phyloP scores from a whole-genome alignment of 306 rosid species.

The Fragaria nilgerrensis region DNA sequence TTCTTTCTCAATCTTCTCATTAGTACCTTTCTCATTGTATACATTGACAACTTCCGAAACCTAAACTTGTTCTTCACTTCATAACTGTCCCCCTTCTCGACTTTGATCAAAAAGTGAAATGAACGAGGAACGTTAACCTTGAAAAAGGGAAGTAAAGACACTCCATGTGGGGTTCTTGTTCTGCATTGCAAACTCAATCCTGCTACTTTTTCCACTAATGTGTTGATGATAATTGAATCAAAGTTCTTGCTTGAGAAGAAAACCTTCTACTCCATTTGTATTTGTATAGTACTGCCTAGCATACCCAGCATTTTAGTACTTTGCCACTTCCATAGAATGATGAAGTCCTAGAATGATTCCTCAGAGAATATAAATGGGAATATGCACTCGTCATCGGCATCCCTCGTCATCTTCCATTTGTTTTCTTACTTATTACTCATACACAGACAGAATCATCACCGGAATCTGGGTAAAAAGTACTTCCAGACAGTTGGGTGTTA shows the following conservation, averaged over 20 bases:
- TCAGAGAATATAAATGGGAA: neutral
- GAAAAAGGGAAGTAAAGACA: neutral
- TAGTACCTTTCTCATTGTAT: neutral
- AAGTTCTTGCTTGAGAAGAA: neutral
- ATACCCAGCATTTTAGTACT: neutral
- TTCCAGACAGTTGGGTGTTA: neutral
- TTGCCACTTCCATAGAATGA: neutral
- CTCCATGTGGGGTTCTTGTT: neutral
- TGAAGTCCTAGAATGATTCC: neutral
- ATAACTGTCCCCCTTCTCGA: neutral
- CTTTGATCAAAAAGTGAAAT: neutral
- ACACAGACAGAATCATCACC: neutral
- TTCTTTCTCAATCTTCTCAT: neutral
- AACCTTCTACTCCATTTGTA: neutral
- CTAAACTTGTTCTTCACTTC: slow-evolving; percentile 10
- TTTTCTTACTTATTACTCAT: neutral
- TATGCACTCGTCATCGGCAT: neutral
- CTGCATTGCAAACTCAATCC: neutral
- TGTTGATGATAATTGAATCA: neutral
- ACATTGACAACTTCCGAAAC: neutral
- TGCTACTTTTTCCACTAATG: neutral
- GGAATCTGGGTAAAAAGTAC: slow-evolving; percentile 6
- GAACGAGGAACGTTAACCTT: neutral
- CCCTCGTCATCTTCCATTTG: neutral
- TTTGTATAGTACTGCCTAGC: neutral